Evolutionary conservation across 768 basidiomycete species (phyloP), one percentile per base, ranked within the genome.

Genomic region (Tubosaeta sp.): DNA sequence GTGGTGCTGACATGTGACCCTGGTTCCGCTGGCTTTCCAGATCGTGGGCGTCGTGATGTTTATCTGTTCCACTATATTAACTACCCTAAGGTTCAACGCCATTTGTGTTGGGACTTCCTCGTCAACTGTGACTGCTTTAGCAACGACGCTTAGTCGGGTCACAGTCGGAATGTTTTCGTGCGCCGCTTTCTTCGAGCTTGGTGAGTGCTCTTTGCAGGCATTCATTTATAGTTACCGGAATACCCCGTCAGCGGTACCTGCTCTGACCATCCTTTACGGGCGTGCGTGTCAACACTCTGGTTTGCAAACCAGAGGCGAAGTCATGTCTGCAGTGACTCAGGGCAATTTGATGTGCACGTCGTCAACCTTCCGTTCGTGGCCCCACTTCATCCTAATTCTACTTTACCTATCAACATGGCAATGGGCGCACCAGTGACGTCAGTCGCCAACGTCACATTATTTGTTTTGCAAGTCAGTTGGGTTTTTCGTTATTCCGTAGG

Each of bases 111-210:
- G 49, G 32, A 41, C 42, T 6, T 19, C 46, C 18, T 44, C 53
- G 18, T 49, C 54, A 13, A 31, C 39, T 2, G 38, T 31, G 6
- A 56, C 34, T 1, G 35, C 44, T 30, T 30, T 38, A 0, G 48
- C 40, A 3, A 51, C 47, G 3, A 7, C 34, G n/a, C 55, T 56
- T 11, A 56, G 55, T 12, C 38, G 3, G 4, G 47, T 46, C 34
- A 49, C 48, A 3, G 40, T 56, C 1, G 45, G 54, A 3, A 35
- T 56, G 42, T 56, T 56, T 41, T 56, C 42, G 6, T 41, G 54
- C 4, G 46, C 54, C 21, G 48, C 48, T 24, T 57, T 40, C 7
- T 57, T 56, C 16, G 55, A 57, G 27, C 45, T 57, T 19, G 44
- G 55, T 55, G 14, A 30, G 54, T 39, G n/a, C 18, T 27, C 12